Conservation (phyloP, 495 filamentous ascomycete genomes). For the Aspergillus baeticus region DNA sequence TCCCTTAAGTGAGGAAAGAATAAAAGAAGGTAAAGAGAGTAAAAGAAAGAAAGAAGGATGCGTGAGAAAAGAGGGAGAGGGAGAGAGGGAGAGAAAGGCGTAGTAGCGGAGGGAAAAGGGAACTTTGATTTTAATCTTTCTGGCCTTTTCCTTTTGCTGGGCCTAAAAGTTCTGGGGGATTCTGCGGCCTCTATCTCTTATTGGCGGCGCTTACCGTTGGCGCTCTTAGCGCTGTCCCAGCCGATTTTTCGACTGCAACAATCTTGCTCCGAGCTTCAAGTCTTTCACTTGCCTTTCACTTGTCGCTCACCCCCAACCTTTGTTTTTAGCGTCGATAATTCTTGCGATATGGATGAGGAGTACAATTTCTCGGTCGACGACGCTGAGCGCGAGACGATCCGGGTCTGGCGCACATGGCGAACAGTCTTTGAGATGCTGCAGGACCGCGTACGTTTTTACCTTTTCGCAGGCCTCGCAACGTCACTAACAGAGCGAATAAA, state of each 20-base stretch:
- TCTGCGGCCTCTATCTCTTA: conserved; percentile 6
- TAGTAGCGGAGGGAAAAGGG: conserved; percentile 1
- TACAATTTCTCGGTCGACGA: conserved; percentile 49
- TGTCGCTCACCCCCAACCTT: not conserved
- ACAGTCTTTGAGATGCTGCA: conserved; percentile 86
- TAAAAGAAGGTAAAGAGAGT: conserved; percentile 1
- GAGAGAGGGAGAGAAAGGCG: conserved; percentile 8
- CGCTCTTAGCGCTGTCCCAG: conserved; percentile 28
- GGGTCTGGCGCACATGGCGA: conserved; percentile 83
- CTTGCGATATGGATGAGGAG: conserved; percentile 28
- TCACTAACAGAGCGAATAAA: conserved; percentile 30
- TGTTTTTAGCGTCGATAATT: not conserved
- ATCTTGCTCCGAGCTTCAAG: not conserved
- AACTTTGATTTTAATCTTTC: conserved; percentile 7
- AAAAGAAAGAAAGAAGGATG: conserved; percentile 13
- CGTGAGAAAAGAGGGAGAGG: conserved; percentile 1
- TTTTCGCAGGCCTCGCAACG: not conserved
- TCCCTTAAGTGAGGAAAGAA: not conserved
- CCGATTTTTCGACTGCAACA: conserved; percentile 26
- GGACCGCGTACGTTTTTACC: conserved; percentile 59
- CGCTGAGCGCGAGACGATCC: conserved; percentile 65
- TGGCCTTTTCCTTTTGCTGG: conserved; percentile 16
- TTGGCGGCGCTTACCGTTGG: conserved; percentile 27
- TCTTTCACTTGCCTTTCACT: conserved; percentile 4
- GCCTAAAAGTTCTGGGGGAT: conserved; percentile 17